Base-by-base conservation (phyloP, 805 yeast species). In the Pichia exigua region DNA sequence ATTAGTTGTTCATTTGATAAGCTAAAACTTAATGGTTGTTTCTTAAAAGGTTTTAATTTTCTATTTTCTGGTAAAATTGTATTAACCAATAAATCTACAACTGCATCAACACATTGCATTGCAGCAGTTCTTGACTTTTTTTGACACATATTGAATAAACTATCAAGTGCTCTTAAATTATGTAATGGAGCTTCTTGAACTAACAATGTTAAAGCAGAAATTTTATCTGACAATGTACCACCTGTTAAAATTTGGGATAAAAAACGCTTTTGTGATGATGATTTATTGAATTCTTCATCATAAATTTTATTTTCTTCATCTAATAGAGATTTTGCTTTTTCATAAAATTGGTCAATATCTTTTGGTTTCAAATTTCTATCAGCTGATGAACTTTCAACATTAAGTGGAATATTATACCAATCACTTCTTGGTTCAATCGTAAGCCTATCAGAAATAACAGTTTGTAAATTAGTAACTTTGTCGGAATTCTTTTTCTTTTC, bases 161-260 rank as follows among this genome's bases (percentile, higher is more conserved):
- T 85, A 57, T 88, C 96, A 52, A 94, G 73, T 0, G 96, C 88
- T 65, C 88, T 87, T 48, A 83, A 63, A 59, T 92, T 87, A 65
- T 94, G 98, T 50, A 90, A 65, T 8, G 99, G 99, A 2, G 97
- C 91, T 71, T 94, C 98, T 65, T 94, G 98, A 46, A 91, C 79
- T 64, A 94, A 74, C 64, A 94, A 79, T 0, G 99, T 92, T 63
- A 94, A 76, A 0, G 99, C 97, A 46, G 96, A 87, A 50, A 94
- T 87, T 71, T 94, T 90, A 83, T 94, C 99, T 61, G 82, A 85
- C 60, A 92, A 75, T 0, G 99, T 94, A 87, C 99, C 99, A 58
- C 82, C 85, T 7, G 90, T 76, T 61, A 94, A 77, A 59, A 94
- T 85, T 68, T 92, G 95, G 1, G 92, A 78, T 74, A 89, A 80